A percentile compares a stretch with the other conserved stretches of the same genome.
Conservation (phyloP, 1,284 basidiomycete genomes). For the Athelia sp. region DNA sequence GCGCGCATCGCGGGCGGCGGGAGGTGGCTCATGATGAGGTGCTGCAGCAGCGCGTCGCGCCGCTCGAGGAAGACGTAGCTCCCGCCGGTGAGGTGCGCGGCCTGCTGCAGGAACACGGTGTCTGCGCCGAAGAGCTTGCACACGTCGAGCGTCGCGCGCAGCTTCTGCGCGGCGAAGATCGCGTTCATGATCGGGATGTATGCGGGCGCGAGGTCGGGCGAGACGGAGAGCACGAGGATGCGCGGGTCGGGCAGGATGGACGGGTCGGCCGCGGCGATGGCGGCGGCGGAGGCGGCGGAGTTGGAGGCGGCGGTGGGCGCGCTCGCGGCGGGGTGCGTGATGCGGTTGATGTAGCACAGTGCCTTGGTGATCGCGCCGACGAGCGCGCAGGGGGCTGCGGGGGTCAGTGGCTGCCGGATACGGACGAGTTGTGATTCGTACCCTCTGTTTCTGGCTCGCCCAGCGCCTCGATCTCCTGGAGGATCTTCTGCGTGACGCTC, state of each 20-base stretch:
- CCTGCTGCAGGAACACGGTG: slow-evolving; percentile 96
- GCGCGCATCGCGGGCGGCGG: slow-evolving; percentile 76
- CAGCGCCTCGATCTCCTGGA: slow-evolving; percentile 53
- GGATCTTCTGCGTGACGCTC: slow-evolving; percentile 60
- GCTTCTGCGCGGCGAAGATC: slow-evolving; percentile 98
- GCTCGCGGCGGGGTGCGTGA: slow-evolving; percentile 29
- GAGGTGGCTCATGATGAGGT: slow-evolving; percentile 90
- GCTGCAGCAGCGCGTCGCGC: slow-evolving; percentile 81
- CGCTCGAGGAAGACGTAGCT: slow-evolving; percentile 85
- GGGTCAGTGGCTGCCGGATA: neutral
- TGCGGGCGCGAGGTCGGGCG: slow-evolving; percentile 80
- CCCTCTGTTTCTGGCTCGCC: slow-evolving; percentile 44
- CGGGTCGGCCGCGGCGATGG: slow-evolving; percentile 26
- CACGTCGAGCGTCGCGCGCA: slow-evolving; percentile 94
- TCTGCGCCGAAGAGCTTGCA: slow-evolving; percentile 89
- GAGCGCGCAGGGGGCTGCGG: slow-evolving; percentile 61
- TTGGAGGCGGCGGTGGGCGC: slow-evolving; percentile 25
- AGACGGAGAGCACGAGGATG: slow-evolving; percentile 90
- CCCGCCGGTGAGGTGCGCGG: slow-evolving; percentile 91
- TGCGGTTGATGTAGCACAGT: slow-evolving; percentile 87
- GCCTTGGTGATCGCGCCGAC: slow-evolving; percentile 88
- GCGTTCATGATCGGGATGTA: slow-evolving; percentile 99
- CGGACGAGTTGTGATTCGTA: slow-evolving; percentile 20
- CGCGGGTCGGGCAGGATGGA: slow-evolving; percentile 65
- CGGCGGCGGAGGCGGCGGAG: slow-evolving; percentile 24